Conservation (phyloP, 495 filamentous ascomycete species). For the Amphirosellinia nigrospora region DNA sequence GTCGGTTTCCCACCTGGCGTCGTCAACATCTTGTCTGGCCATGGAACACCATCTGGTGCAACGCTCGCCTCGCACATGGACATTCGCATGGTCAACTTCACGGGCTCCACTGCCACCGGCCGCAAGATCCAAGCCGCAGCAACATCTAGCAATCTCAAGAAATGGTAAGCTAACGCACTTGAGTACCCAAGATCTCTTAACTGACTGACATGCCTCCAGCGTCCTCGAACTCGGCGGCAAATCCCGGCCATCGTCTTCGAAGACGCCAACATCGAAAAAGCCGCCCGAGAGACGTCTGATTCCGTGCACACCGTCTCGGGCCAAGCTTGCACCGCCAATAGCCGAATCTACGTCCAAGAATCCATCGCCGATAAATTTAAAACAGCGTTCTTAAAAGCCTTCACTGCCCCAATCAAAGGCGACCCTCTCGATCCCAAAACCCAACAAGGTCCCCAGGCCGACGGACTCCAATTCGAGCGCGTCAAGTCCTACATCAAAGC, state of each 20-base stretch:
- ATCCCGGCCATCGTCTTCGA: too few relatives aligned
- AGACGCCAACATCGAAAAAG: too few relatives aligned
- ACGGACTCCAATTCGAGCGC: conserved; percentile 1
- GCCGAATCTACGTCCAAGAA: too few relatives aligned
- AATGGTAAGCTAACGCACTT: too few relatives aligned
- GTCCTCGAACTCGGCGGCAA: too few relatives aligned
- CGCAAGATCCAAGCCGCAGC: conserved; percentile 28
- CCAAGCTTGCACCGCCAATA: too few relatives aligned
- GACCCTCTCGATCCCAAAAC: conserved; percentile 64
- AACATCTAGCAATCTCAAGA: too few relatives aligned
- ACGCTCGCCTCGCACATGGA: conserved; percentile 53
- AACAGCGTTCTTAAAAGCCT: conserved; percentile 42
- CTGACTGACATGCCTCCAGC: too few relatives aligned
- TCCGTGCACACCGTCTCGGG: too few relatives aligned
- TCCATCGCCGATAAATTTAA: conserved; percentile 36
- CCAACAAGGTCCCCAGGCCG: conserved; percentile 63
- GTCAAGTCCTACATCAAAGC: background rate
- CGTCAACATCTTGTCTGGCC: conserved; percentile 58
- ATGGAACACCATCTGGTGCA: conserved; percentile 56
- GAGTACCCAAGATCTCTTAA: too few relatives aligned
- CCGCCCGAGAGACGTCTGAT: too few relatives aligned
- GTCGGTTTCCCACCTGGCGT: conserved; percentile 60
- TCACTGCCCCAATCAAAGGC: conserved; percentile 42
- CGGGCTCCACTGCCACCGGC: conserved; percentile 55
- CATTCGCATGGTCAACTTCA: conserved; percentile 61